Percentiles rank a stretch among this genome's conserved stretches.
phyloP scores from a whole-genome alignment of 257 asterid genomes.

The Galeopsis tetrahit region DNA sequence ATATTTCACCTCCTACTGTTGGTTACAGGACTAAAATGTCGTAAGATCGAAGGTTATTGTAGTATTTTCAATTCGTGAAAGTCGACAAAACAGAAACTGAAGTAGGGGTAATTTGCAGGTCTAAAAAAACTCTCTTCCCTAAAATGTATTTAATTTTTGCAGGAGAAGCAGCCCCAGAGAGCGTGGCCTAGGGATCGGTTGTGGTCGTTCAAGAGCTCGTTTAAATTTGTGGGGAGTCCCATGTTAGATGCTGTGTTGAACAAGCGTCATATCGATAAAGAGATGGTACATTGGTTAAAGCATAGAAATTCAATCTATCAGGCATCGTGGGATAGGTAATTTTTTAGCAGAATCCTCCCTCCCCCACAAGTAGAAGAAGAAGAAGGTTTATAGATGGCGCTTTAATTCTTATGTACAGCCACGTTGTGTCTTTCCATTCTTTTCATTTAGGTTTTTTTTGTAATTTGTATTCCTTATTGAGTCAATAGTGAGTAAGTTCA shows the following conservation, averaged over 20 bases:
- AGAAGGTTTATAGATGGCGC: background rate
- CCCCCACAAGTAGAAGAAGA: too few relatives aligned
- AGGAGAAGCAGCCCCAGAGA: constrained; percentile 94
- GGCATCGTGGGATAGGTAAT: constrained; percentile 88
- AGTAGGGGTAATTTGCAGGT: background rate
- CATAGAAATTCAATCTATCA: constrained; percentile 78
- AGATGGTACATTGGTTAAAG: constrained; percentile 88
- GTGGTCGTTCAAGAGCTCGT: constrained; percentile 79
- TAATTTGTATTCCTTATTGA: constrained; percentile 59
- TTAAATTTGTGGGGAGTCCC: constrained; percentile 80
- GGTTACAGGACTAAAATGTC: background rate
- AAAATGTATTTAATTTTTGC: constrained; percentile 23
- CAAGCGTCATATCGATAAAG: constrained; percentile 63
- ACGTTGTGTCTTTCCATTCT: constrained; percentile 37
- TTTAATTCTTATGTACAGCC: constrained; percentile 84
- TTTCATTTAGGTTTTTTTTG: constrained; percentile 40
- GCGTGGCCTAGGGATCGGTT: constrained; percentile 92
- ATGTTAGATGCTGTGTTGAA: constrained; percentile 77
- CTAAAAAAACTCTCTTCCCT: background rate
- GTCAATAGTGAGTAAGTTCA: constrained; percentile 30
- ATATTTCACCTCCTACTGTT: background rate
- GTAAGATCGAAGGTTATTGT: too few relatives aligned
- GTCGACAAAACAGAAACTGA: background rate
- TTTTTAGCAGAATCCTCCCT: constrained; percentile 47
- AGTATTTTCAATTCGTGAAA: background rate